These are phyloP conservation scores for Corymbia maculata DNA, from an alignment of 345 rosid species.

Conservation along the genomic window DNA sequence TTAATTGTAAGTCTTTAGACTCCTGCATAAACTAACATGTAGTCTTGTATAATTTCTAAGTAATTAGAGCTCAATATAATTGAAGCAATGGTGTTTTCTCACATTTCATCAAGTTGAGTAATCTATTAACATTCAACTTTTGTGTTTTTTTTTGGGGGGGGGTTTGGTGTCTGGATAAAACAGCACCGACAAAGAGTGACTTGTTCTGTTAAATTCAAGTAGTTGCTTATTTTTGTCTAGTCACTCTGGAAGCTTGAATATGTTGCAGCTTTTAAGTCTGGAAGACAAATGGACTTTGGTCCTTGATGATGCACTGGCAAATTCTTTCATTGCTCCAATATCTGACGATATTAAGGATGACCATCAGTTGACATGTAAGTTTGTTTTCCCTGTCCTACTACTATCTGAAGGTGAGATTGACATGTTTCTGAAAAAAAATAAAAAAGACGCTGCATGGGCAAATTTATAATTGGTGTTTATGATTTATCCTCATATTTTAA, in stretches of 20 bases:
- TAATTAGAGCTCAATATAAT: neutral
- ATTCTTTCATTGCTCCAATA: constrained; percentile 74
- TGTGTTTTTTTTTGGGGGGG: neutral
- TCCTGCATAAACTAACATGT: neutral
- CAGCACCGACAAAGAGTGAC: neutral
- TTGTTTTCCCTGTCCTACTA: constrained; percentile 1
- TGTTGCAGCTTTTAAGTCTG: constrained; percentile 49
- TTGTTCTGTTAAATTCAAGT: neutral
- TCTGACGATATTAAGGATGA: constrained; percentile 85
- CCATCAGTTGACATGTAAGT: constrained; percentile 72
- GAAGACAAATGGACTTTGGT: constrained; percentile 73
- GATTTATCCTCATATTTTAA: neutral
- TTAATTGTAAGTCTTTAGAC: neutral
- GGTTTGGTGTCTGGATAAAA: no score
- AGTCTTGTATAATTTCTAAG: neutral
- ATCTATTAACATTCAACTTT: no score
- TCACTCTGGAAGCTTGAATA: neutral
- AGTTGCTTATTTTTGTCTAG: neutral
- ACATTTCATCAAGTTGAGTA: no score
- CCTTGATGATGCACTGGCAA: constrained; percentile 85
- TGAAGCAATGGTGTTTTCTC: neutral
- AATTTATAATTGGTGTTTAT: neutral
- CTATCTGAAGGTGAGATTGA: neutral
- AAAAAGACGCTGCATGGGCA: neutral
- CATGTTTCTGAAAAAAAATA: neutral